phyloP scores from a whole-genome alignment of 2,329 filamentous ascomycete genomes.

The Plectosphaerella plurivora region DNA sequence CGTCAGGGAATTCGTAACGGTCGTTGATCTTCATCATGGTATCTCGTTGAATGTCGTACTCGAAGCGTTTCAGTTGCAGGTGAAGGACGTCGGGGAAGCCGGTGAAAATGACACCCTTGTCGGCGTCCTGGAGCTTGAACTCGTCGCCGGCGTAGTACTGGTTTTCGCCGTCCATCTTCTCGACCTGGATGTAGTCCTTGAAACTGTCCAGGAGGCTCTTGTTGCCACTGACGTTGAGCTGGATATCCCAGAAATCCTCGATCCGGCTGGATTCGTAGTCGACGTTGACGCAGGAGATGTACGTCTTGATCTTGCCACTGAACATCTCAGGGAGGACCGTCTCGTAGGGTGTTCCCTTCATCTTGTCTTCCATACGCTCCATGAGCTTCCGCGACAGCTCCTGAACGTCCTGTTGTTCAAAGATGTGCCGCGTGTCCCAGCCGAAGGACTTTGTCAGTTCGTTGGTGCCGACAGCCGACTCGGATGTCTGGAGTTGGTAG shows the following conservation, averaged over 20 bases:
- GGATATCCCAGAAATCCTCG: slow-evolving; percentile 98
- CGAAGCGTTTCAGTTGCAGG: slow-evolving; percentile 92
- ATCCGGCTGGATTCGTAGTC: slow-evolving; percentile 93
- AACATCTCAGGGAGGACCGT: slow-evolving; percentile 88
- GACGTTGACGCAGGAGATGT: slow-evolving; percentile 97
- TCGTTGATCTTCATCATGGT: slow-evolving; percentile 99
- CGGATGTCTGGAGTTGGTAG: slow-evolving; percentile 87
- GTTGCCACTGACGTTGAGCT: slow-evolving; percentile 93
- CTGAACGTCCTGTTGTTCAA: slow-evolving; percentile 98
- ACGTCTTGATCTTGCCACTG: slow-evolving; percentile 97
- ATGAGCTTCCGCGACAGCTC: slow-evolving; percentile 95
- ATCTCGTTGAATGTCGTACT: slow-evolving; percentile 94
- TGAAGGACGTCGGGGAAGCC: slow-evolving; percentile 92
- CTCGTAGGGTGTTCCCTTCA: slow-evolving; percentile 93
- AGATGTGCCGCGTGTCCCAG: slow-evolving; percentile 96
- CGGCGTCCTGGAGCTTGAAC: slow-evolving; percentile 89
- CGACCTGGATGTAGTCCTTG: slow-evolving; percentile 91
- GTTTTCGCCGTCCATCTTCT: slow-evolving; percentile 96
- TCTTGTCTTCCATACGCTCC: slow-evolving; percentile 94
- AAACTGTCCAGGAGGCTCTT: slow-evolving; percentile 92
- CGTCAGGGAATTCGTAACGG: slow-evolving; percentile 82
- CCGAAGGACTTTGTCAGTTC: slow-evolving; percentile 96
- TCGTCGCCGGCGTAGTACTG: slow-evolving; percentile 93
- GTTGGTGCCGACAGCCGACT: slow-evolving; percentile 77
- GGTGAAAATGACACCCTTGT: slow-evolving; percentile 96